A percentile compares a stretch with the other conserved stretches of the same genome.
Conservation (phyloP, 1,284 basidiomycete species). For the Ustilago nuda region DNA sequence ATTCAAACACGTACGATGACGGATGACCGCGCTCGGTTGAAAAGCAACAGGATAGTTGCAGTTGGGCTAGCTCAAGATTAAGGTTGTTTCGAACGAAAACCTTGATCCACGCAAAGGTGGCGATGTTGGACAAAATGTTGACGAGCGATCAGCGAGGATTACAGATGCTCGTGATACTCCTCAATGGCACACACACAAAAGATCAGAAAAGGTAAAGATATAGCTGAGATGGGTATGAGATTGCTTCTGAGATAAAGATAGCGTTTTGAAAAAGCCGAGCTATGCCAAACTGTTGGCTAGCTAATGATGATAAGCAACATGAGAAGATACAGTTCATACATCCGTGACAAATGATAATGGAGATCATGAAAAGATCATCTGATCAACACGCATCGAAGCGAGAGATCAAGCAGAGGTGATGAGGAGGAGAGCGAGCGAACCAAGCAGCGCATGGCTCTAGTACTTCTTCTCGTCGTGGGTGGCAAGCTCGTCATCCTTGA, state of each 20-base stretch:
- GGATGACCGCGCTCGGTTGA: not conserved
- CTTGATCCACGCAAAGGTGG: not conserved
- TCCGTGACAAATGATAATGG: conserved; percentile 20
- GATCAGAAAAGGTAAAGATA: not conserved
- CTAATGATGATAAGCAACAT: conserved; percentile 4
- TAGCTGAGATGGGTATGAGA: conserved; percentile 28
- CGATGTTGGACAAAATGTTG: conserved; percentile 1
- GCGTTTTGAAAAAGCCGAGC: conserved; percentile 14
- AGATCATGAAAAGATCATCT: conserved; percentile 2
- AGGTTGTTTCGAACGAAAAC: not conserved
- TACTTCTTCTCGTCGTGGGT: conserved; percentile 59
- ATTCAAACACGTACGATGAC: not conserved
- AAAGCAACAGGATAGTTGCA: not conserved
- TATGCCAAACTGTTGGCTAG: not conserved
- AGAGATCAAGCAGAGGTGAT: conserved; percentile 8
- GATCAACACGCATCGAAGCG: conserved; percentile 3
- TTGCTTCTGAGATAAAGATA: conserved; percentile 17
- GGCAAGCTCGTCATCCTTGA: conserved; percentile 55
- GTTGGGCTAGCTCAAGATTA: not conserved
- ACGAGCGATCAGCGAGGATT: not conserved
- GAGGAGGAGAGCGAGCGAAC: not conserved
- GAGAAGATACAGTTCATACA: conserved; percentile 28
- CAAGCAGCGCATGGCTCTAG: conserved; percentile 24
- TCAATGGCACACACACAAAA: not conserved
- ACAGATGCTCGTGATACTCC: not conserved